A percentile compares a stretch with the other conserved stretches of the same genome.
Evolutionary conservation across 805 yeast genomes (phyloP).

Genomic region (Lachancea fermentati): DNA sequence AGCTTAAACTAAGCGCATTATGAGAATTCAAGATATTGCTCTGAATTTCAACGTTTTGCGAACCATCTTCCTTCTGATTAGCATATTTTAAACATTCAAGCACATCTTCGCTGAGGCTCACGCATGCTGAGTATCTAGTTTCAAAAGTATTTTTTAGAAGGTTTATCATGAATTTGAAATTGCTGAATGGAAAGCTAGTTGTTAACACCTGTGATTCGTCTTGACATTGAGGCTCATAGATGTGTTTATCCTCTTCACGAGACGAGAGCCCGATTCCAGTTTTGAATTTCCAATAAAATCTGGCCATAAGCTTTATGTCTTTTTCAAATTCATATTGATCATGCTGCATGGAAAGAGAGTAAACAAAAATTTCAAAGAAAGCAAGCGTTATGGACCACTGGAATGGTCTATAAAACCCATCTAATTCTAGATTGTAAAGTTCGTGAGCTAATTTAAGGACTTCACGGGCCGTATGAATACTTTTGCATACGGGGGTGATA

Average conservation of each 20-base stretch:
- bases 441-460: not conserved
- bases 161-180: constrained; percentile 8
- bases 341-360: constrained; percentile 6
- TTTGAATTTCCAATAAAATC: constrained; percentile 1
- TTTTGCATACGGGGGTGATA: constrained; percentile 2
- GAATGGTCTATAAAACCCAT: constrained; percentile 1
- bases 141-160: constrained; percentile 4
- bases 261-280: too few species aligned
- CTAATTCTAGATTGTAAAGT: constrained; percentile 1
- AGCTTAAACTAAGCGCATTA: too few species aligned
- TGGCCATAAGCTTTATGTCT: constrained; percentile 2
- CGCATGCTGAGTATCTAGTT: not conserved
- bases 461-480: constrained; percentile 5
- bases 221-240: too few species aligned
- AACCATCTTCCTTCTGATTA: too few species aligned
- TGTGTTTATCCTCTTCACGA: too few species aligned
- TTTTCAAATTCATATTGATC: not conserved
- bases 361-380: constrained; percentile 7
- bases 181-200: too few species aligned
- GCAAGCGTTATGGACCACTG: constrained; percentile 7
- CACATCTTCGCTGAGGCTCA: not conserved
- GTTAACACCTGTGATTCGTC: too few species aligned
- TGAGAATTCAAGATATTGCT: too few species aligned
- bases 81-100: not conserved
- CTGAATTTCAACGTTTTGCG: too few species aligned